These are phyloP conservation scores for Alternaria triticina DNA, from an alignment of 2,329 filamentous ascomycete species.

Conservation along the genomic window DNA sequence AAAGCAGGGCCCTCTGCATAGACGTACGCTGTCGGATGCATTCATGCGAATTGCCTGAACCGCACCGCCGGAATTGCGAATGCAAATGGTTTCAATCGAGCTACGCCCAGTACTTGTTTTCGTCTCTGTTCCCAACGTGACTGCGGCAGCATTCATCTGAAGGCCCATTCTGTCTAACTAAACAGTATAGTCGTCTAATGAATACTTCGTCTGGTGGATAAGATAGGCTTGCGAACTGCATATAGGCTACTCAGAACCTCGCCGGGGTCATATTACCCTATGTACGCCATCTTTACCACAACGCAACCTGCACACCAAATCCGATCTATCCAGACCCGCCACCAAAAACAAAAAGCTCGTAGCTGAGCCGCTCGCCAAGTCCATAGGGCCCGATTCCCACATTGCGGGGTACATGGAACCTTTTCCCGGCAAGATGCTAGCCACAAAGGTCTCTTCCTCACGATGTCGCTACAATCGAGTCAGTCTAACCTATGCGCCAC, in stretches of 20 bases:
- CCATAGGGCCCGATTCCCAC: background rate
- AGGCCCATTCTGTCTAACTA: background rate
- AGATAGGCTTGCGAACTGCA: background rate
- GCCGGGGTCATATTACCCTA: background rate
- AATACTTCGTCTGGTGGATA: background rate
- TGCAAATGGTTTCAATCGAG: background rate
- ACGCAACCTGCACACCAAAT: background rate
- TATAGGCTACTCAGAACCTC: background rate
- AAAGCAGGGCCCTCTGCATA: background rate
- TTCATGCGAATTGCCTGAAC: background rate
- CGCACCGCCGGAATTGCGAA: background rate
- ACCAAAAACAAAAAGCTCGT: background rate
- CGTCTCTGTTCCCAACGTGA: background rate
- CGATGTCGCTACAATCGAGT: conserved; percentile 23
- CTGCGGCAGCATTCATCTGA: background rate
- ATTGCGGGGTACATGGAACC: conserved; percentile 18
- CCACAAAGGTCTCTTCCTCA: background rate
- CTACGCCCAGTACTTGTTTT: background rate
- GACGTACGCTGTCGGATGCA: background rate
- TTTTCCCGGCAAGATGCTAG: conserved; percentile 23
- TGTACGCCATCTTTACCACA: background rate
- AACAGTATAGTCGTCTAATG: background rate
- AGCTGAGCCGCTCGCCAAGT: conserved; percentile 1
- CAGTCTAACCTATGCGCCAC: conserved; percentile 14
- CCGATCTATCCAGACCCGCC: background rate